Conservation (phyloP, 2,329 filamentous ascomycete genomes). For the Penicillium fuscoglaucum region DNA sequence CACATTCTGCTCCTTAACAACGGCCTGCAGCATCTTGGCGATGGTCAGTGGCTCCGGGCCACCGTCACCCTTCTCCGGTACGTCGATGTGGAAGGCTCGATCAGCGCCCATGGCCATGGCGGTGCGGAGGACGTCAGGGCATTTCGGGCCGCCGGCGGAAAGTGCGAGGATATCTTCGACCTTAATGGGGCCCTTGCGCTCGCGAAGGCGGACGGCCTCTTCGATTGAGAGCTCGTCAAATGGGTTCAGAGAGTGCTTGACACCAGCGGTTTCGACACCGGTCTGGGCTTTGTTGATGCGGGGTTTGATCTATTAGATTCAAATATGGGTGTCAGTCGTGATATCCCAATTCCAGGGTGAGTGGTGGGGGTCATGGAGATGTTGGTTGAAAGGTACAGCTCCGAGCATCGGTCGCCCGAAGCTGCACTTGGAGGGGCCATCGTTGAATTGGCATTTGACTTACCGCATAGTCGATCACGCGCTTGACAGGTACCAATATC, state of each 20-base stretch:
- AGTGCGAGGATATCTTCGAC: conserved; percentile 92
- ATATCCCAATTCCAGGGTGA: neutral
- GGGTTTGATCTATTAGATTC: conserved; percentile 61
- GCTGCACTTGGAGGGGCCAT: conserved; percentile 3
- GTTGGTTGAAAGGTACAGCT: neutral
- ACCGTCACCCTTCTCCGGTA: conserved; percentile 66
- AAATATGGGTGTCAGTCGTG: neutral
- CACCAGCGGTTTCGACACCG: conserved; percentile 84
- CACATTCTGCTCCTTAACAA: conserved; percentile 79
- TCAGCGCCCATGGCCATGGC: conserved; percentile 99
- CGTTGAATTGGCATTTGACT: conserved; percentile 33
- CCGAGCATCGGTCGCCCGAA: conserved; percentile 10
- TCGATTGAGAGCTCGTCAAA: conserved; percentile 99
- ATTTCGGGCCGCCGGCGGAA: conserved; percentile 83
- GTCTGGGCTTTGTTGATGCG: conserved; percentile 72
- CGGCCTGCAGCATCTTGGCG: conserved; percentile 80
- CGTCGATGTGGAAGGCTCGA: conserved; percentile 83
- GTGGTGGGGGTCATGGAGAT: neutral
- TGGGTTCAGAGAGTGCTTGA: conserved; percentile 98
- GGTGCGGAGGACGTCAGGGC: conserved; percentile 84
- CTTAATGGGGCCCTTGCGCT: conserved; percentile 73
- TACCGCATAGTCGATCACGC: conserved; percentile 86
- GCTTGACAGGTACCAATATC: conserved; percentile 78
- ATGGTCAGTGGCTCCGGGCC: conserved; percentile 82
- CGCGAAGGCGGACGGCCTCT: conserved; percentile 91